phyloP scores from a whole-genome alignment of 2,329 filamentous ascomycete species.

The Akanthomyces dipterigenus region DNA sequence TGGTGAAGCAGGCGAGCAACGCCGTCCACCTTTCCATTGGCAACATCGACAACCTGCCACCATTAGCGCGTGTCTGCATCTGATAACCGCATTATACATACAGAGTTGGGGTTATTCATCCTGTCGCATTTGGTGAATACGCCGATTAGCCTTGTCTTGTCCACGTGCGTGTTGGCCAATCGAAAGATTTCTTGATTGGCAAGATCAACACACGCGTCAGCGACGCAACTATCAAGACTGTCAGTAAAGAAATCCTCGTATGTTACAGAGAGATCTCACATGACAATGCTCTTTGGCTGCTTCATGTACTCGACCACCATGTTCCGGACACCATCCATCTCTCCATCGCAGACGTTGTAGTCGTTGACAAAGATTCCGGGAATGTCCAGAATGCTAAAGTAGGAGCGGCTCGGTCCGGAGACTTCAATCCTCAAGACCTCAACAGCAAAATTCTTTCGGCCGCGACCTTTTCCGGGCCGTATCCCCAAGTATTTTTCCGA shows the following conservation, averaged over 20 bases:
- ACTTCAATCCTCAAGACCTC: conserved; percentile 32
- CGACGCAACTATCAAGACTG: conserved; percentile 23
- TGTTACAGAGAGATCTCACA: conserved; percentile 21
- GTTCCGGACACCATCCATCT: conserved; percentile 22
- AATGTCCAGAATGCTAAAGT: conserved; percentile 32
- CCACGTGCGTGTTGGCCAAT: conserved; percentile 21
- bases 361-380: conserved; percentile 25
- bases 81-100: conserved; percentile 6
- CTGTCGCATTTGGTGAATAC: conserved; percentile 33
- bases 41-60: conserved; percentile 12
- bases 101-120: conserved; percentile 15
- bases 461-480: conserved; percentile 14
- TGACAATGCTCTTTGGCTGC: conserved; percentile 29
- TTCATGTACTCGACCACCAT: conserved; percentile 31
- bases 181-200: conserved; percentile 24
- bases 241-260: neutral
- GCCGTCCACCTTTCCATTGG: conserved; percentile 4
- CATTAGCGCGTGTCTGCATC: neutral
- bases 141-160: conserved; percentile 25
- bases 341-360: conserved; percentile 21
- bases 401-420: conserved; percentile 27
- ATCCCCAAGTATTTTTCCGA: conserved; percentile 26
- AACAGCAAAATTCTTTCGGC: conserved; percentile 29
- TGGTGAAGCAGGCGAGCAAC: conserved; percentile 14
- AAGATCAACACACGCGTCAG: conserved; percentile 26